These are phyloP conservation scores for Penicillium egyptiacum DNA, from an alignment of 495 filamentous ascomycete species.

Conservation along the genomic window DNA sequence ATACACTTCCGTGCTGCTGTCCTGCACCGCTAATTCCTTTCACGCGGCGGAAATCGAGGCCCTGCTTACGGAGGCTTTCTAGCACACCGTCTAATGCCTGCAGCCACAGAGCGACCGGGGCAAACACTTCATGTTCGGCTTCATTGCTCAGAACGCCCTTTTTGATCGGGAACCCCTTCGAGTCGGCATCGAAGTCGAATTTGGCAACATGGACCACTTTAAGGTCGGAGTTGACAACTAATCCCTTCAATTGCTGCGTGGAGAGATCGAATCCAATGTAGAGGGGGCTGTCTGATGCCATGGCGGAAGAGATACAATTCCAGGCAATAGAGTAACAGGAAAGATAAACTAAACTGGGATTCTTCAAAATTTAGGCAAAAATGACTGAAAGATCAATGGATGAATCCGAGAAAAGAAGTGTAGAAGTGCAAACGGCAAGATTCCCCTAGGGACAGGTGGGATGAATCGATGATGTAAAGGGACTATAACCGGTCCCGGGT, in stretches of 20 bases:
- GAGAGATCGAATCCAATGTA: conserved; percentile 96
- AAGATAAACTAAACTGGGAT: neutral
- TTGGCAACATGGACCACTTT: conserved; percentile 45
- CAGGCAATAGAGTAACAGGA: neutral
- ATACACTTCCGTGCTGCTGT: conserved; percentile 95
- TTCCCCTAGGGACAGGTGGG: neutral
- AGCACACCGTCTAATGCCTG: conserved; percentile 88
- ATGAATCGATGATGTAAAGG: conserved; percentile 11
- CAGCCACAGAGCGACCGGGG: conserved; percentile 91
- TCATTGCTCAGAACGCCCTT: conserved; percentile 87
- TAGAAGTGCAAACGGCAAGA: conserved; percentile 5
- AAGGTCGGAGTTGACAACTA: conserved; percentile 74
- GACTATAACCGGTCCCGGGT: conserved; percentile 6
- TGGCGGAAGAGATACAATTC: conserved; percentile 18
- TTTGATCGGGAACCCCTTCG: conserved; percentile 67
- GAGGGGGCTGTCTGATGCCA: conserved; percentile 54
- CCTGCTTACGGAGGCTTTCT: conserved; percentile 64
- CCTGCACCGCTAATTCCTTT: conserved; percentile 86
- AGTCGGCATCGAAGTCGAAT: conserved; percentile 75
- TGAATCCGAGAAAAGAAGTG: conserved; percentile 1
- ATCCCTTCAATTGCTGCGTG: conserved; percentile 92
- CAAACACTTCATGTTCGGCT: conserved; percentile 80
- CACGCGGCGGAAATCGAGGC: conserved; percentile 74
- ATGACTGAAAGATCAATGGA: neutral
- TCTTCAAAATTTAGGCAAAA: neutral